phyloP scores from a whole-genome alignment of 805 yeast species.

The Kluyveromyces dobzhanskii region DNA sequence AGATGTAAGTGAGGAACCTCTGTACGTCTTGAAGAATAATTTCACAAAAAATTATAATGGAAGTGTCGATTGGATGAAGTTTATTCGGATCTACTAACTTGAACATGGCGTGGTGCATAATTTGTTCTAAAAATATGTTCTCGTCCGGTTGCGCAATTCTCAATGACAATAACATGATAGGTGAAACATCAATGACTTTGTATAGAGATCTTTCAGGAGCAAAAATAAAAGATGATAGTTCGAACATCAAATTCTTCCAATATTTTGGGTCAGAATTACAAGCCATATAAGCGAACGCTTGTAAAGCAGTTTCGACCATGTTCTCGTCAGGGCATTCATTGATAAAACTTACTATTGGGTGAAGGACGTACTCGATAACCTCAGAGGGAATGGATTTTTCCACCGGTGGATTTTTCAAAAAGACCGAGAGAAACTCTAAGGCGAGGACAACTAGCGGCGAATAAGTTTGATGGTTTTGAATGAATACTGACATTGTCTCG shows the following conservation, averaged over 20 bases:
- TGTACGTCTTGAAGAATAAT: background rate
- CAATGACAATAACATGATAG: background rate
- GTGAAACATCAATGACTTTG: background rate
- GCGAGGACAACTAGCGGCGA: slow-evolving; percentile 41
- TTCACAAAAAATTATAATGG: slow-evolving; percentile 1
- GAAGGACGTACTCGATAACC: slow-evolving; percentile 18
- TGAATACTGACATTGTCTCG: slow-evolving; percentile 26
- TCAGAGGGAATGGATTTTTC: slow-evolving; percentile 21
- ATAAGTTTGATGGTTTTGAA: slow-evolving; percentile 34
- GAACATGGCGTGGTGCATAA: background rate
- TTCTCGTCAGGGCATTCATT: slow-evolving; percentile 58
- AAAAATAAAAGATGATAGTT: background rate
- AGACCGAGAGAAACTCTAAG: slow-evolving; percentile 25
- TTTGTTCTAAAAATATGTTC: background rate
- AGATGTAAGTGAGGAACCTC: background rate
- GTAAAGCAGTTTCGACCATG: slow-evolving; percentile 68
- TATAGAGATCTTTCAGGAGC: background rate
- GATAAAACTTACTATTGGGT: slow-evolving; percentile 23
- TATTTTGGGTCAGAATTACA: slow-evolving; percentile 27
- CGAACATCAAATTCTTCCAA: background rate
- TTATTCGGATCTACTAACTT: background rate
- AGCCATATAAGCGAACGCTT: slow-evolving; percentile 57
- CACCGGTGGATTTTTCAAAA: slow-evolving; percentile 24
- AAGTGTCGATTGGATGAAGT: background rate
- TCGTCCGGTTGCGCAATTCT: background rate